Base-by-base conservation (phyloP, 306 rosid species). In the Rosa rugosa region DNA sequence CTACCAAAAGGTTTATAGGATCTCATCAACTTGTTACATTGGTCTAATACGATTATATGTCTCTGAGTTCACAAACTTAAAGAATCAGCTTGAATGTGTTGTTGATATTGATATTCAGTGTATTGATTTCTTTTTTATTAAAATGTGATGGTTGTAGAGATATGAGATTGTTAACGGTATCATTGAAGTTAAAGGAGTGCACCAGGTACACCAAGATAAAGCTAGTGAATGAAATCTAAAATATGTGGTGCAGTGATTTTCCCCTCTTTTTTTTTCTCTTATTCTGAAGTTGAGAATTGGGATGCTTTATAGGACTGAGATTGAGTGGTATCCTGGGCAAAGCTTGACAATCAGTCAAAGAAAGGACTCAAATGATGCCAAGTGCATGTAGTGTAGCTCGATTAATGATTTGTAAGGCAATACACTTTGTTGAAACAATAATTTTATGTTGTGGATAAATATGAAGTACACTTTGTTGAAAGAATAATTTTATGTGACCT, bases 101-200 rank as follows among this genome's bases (percentile, higher is more conserved):
- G 11, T 20, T 51, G 11, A 20, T 20, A 14, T 20, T 50, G 56
- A 69, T 75, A 77, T 73, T 56, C 78, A 53, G 57, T 47, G 53
- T 20, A 65, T 13, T 14, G 54, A 5, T 13, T 50, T 25, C 18
- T 60, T 50, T 57, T 38, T 82, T 34, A 23, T 46, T 72, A 3
- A 44, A 1, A 5, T 81, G 17, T 68, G 69, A 78, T 16, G 25
- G 42, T 36, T 65, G 69, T 88, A 92, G 97, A 85, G 97, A 17
- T 86, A 44, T 78, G 89, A 90, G 2, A 87, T 90, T 69, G 92
- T 90, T 8, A 92, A 87, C 72, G 97, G 89, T 72, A 88, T 80
- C 25, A 73, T 69, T 11, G 97, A 90, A 70, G 84, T 71, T 69
- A 94, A 88, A 85, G 90, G 90, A 51, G 86, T 31, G 34, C 2